Percentiles rank a stretch among this genome's conserved stretches.
phyloP scores from a whole-genome alignment of 1,139 yeast species.

The Wickerhamomyces sp. region DNA sequence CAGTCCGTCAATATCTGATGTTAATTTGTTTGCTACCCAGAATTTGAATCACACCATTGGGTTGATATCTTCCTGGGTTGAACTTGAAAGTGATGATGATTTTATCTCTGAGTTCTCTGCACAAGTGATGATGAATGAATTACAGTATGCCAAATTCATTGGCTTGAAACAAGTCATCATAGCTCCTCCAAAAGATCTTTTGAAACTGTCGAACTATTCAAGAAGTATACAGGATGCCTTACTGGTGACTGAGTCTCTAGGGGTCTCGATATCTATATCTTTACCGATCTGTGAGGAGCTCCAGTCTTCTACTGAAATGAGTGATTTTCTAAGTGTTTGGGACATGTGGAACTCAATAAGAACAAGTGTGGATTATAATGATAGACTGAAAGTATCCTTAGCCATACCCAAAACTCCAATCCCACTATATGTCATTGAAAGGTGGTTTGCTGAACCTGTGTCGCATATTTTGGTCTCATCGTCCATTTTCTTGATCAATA shows the following conservation, averaged over 20 bases:
- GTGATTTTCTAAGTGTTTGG: slow-evolving; percentile 59
- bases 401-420: slow-evolving; percentile 48
- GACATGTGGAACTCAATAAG: slow-evolving; percentile 65
- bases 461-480: slow-evolving; percentile 49
- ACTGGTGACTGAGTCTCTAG: slow-evolving; percentile 24
- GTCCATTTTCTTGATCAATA: slow-evolving; percentile 49
- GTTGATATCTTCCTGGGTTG: slow-evolving; percentile 58
- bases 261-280: slow-evolving; percentile 34
- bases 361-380: slow-evolving; percentile 45
- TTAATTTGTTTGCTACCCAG: slow-evolving; percentile 30
- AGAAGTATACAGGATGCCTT: slow-evolving; percentile 33
- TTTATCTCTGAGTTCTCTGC: slow-evolving; percentile 45
- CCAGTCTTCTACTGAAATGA: slow-evolving; percentile 32
- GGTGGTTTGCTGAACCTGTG: slow-evolving; percentile 67
- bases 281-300: slow-evolving; percentile 39
- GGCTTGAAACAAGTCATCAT: slow-evolving; percentile 47
- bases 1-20: slow-evolving; percentile 34
- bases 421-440: slow-evolving; percentile 41
- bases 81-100: slow-evolving; percentile 47
- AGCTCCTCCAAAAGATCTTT: slow-evolving; percentile 58
- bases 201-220: slow-evolving; percentile 44
- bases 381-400: slow-evolving; percentile 48
- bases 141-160: slow-evolving; percentile 51
- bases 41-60: slow-evolving; percentile 42
- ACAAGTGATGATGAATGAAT: slow-evolving; percentile 51